These are phyloP conservation scores for Globisporangium carolinianum DNA, from an alignment of 352 stramenopile genomes.

Conservation along the genomic window DNA sequence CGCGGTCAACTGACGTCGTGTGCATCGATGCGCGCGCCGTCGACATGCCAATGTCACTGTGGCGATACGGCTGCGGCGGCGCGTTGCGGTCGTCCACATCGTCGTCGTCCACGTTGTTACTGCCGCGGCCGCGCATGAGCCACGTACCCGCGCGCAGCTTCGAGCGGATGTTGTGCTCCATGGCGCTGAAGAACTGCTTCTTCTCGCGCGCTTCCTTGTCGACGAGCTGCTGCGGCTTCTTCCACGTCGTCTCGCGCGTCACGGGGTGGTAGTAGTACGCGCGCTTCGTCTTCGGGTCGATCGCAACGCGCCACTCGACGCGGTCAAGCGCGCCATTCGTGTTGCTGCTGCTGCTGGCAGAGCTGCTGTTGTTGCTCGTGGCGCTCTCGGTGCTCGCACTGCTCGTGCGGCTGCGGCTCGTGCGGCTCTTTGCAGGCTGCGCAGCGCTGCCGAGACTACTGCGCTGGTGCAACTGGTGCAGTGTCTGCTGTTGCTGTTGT, in stretches of 20 bases:
- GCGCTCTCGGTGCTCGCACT: constrained; percentile 5
- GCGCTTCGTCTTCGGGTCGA: constrained; percentile 80
- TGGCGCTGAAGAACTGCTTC: constrained; percentile 91
- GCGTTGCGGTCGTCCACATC: constrained; percentile 17
- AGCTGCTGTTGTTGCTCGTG: constrained; percentile 3
- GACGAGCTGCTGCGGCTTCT: constrained; percentile 85
- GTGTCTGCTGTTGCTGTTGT: constrained; percentile 11
- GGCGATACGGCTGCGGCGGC: constrained; percentile 8
- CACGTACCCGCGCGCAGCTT: constrained; percentile 67
- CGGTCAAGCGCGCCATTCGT: not conserved
- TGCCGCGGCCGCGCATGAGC: constrained; percentile 31
- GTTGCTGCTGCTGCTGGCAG: constrained; percentile 9
- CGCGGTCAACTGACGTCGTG: not conserved
- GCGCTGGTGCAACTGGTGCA: constrained; percentile 7
- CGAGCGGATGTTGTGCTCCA: constrained; percentile 95
- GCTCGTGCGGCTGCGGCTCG: constrained; percentile 8
- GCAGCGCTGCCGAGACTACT: no score
- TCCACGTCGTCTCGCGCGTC: constrained; percentile 96
- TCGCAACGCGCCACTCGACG: constrained; percentile 68
- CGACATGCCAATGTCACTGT: constrained; percentile 17
- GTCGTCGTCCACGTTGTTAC: constrained; percentile 11
- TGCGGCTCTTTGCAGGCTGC: constrained; percentile 3
- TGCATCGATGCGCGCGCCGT: not conserved
- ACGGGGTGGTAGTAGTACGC: constrained; percentile 97
- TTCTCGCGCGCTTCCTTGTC: constrained; percentile 77